A percentile compares a stretch with the other conserved stretches of the same genome.
Evolutionary conservation across 192 early-diverging fungal species (phyloP).

Genomic region (Backusella tuberculispora): DNA sequence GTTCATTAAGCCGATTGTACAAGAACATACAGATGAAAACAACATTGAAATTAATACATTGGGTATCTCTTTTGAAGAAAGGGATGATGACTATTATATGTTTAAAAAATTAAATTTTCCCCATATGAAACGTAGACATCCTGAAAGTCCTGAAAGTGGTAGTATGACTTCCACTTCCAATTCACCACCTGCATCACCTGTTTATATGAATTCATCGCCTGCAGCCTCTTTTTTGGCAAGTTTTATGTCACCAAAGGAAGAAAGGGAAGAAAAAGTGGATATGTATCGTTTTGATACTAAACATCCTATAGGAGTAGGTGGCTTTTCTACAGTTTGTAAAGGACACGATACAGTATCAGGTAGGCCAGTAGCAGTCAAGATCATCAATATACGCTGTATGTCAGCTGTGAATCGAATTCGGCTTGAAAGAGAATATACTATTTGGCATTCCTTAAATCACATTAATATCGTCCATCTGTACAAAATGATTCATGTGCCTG

Average conservation of each 20-base stretch:
- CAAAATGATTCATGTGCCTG: slow-evolving; percentile 64
- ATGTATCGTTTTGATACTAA: slow-evolving; percentile 73
- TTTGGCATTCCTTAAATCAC: slow-evolving; percentile 74
- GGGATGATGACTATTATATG: slow-evolving; percentile 4
- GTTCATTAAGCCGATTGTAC: neutral
- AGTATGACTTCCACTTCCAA: neutral
- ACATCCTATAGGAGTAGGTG: slow-evolving; percentile 71
- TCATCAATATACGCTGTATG: slow-evolving; percentile 51
- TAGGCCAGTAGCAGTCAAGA: slow-evolving; percentile 68
- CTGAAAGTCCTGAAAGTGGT: neutral
- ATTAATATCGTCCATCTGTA: slow-evolving; percentile 66
- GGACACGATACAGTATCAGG: slow-evolving; percentile 51
- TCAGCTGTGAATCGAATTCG: slow-evolving; percentile 30
- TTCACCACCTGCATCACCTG: neutral
- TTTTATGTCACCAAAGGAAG: slow-evolving; percentile 45
- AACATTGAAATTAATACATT: slow-evolving; percentile 11
- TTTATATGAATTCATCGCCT: slow-evolving; percentile 12
- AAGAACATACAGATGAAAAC: neutral
- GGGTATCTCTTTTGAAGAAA: slow-evolving; percentile 12
- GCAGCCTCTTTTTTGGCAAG: slow-evolving; percentile 45
- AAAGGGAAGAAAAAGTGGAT: slow-evolving; percentile 74
- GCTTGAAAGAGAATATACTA: slow-evolving; percentile 65
- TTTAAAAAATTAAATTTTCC: slow-evolving; percentile 18
- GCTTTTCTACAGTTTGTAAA: slow-evolving; percentile 77
- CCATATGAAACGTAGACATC: neutral